These are phyloP conservation scores for Beauveria medogensis DNA, from an alignment of 2,329 filamentous ascomycete species.

Conservation along the genomic window DNA sequence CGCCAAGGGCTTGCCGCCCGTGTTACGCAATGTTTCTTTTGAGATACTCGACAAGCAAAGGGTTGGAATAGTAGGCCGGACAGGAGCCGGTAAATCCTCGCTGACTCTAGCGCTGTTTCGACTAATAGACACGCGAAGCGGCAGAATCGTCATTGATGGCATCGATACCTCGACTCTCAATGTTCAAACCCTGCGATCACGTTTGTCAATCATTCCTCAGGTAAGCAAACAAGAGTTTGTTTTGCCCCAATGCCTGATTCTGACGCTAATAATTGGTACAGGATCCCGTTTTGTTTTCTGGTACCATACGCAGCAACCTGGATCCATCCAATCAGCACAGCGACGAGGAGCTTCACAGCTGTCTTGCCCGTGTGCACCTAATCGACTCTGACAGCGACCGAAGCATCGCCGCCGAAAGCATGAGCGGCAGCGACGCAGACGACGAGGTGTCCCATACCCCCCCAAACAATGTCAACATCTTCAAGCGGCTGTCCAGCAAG, in stretches of 20 bases:
- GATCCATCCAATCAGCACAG: constrained; percentile 60
- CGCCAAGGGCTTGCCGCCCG: constrained; percentile 60
- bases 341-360: constrained; percentile 35
- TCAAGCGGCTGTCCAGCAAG: constrained; percentile 43
- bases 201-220: constrained; percentile 70
- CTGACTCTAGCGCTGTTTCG: constrained; percentile 72
- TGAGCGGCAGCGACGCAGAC: constrained; percentile 28
- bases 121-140: constrained; percentile 61
- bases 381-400: constrained; percentile 26
- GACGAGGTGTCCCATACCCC: constrained; percentile 27
- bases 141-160: constrained; percentile 62
- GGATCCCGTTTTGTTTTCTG: constrained; percentile 74
- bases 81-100: constrained; percentile 70
- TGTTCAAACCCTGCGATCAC: constrained; percentile 61
- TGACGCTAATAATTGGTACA: not conserved
- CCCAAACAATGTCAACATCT: constrained; percentile 37
- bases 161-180: constrained; percentile 66
- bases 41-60: constrained; percentile 59
- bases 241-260: constrained; percentile 22
- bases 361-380: constrained; percentile 56
- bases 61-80: constrained; percentile 69
- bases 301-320: constrained; percentile 63
- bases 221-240: not conserved
- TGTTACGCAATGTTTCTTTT: constrained; percentile 63
- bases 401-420: constrained; percentile 6